Percentiles rank a stretch among this genome's conserved stretches.
Evolutionary conservation across 345 rosid genomes (phyloP).

Genomic region (Dimocarpus longan): DNA sequence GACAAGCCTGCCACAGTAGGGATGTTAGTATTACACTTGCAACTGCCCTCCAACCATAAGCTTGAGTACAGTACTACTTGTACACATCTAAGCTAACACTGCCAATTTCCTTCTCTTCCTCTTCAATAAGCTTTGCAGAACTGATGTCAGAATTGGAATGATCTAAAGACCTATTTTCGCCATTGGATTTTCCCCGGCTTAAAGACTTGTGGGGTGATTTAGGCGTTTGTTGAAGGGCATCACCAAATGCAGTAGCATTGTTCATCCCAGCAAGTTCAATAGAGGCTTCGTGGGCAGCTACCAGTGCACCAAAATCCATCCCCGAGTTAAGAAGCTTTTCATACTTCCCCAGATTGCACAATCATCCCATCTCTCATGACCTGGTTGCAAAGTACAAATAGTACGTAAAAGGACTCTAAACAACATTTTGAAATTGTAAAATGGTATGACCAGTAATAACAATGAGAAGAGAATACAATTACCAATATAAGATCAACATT

Average conservation of each 20-base stretch:
- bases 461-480: conserved; percentile 17
- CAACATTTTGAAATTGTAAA: neutral
- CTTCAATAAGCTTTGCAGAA: conserved; percentile 74
- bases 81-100: conserved; percentile 69
- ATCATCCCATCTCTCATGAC: conserved; percentile 91
- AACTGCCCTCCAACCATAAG: conserved; percentile 90
- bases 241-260: conserved; percentile 15
- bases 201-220: conserved; percentile 36
- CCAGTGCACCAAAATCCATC: conserved; percentile 73
- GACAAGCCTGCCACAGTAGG: conserved; percentile 67
- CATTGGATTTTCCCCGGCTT: conserved; percentile 43
- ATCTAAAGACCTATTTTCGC: conserved; percentile 47
- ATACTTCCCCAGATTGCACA: conserved; percentile 84
- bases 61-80: conserved; percentile 75
- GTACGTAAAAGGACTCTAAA: neutral
- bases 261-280: conserved; percentile 80
- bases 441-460: neutral
- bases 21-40: conserved; percentile 59
- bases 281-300: conserved; percentile 78
- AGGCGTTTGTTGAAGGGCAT: conserved; percentile 39
- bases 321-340: conserved; percentile 54
- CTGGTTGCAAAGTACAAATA: conserved; percentile 35
- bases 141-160: conserved; percentile 46
- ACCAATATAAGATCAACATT: conserved; percentile 79
- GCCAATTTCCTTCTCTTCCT: conserved; percentile 86